Evolutionary conservation across 2,329 filamentous ascomycete genomes (phyloP).

Genomic region (Didymella glomerata): DNA sequence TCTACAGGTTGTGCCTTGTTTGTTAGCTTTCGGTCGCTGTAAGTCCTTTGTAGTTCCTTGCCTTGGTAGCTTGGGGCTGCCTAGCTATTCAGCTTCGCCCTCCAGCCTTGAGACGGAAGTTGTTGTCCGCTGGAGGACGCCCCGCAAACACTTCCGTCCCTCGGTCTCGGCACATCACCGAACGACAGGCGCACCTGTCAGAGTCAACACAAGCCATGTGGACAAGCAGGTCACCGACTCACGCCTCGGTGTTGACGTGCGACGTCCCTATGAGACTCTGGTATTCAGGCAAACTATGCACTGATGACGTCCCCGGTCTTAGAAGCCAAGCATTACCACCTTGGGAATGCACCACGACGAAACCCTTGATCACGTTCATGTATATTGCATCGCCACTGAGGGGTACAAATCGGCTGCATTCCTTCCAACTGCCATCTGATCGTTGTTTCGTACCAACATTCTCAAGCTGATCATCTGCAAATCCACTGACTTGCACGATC

Average conservation of each 20-base stretch:
- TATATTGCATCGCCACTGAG: slow-evolving; percentile 27
- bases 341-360: slow-evolving; percentile 25
- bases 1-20: slow-evolving; percentile 11
- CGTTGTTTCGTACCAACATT: slow-evolving; percentile 5
- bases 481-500: slow-evolving; percentile 8
- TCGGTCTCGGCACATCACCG: slow-evolving; percentile 6
- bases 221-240: slow-evolving; percentile 9
- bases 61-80: slow-evolving; percentile 4
- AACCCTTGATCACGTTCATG: slow-evolving; percentile 15
- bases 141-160: slow-evolving; percentile 10
- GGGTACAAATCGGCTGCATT: slow-evolving; percentile 25
- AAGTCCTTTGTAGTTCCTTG: slow-evolving; percentile 1
- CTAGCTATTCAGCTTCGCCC: slow-evolving; percentile 4
- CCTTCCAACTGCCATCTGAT: slow-evolving; percentile 9
- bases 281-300: slow-evolving; percentile 20
- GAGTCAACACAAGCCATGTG: slow-evolving; percentile 12
- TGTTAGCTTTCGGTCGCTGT: slow-evolving; percentile 4
- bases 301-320: slow-evolving; percentile 32
- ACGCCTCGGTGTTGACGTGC: slow-evolving; percentile 17
- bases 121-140: slow-evolving; percentile 6
- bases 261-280: slow-evolving; percentile 19
- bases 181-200: slow-evolving; percentile 8
- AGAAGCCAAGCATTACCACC: slow-evolving; percentile 30
- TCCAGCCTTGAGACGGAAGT: background rate
- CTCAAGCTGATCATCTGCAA: slow-evolving; percentile 6